Base-by-base conservation (phyloP, 345 rosid genomes). In the Crucihimalaya himalaica region DNA sequence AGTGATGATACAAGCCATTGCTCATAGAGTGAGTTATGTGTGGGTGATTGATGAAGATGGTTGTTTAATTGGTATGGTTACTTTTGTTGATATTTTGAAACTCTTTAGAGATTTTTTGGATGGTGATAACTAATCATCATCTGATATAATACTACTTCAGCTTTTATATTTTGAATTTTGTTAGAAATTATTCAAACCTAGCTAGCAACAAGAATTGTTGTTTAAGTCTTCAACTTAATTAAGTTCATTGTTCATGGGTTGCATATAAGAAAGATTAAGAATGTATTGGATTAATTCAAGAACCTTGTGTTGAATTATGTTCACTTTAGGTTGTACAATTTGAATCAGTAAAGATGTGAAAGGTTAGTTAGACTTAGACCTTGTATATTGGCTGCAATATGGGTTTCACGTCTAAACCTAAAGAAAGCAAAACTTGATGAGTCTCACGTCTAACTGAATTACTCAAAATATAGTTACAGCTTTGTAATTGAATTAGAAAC, bases 21-120 rank as follows among this genome's bases (percentile, higher is more conserved):
- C 99, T 19, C 93, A 87, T 18, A 85, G 97, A 32, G 93, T 89
- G 79, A 95, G 85, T 20, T 87, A 95, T 40, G 93, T 89, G 47
- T 95, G 99, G 99, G 99, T 95, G 35, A 48, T 82, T n/a, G 96
- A 95, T 66, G 88, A 88, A 19, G 97, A 92, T 56, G 84, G 85
- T 63, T 83, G 88, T 74, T 81, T 95, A 79, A 82, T 86, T 47
- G 99, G 99, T 47, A 86, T 91, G 61, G 97, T 95, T 13, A 89
- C 91, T 14, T 95, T 95, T 74, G 74, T 78, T 60, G 81, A 81
- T 52, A 78, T 95, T 76, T 77, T 95, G 14, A 84, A 82, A 27
- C 85, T 87, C 73, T 88, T 95, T 78, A 83, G 87, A 76, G 88
- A 84, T 15, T 86, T 81, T 78, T 64, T 89, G 42, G 81, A 78